These are phyloP conservation scores for Hypericum androsaemum DNA, from an alignment of 345 rosid genomes.

Conservation along the genomic window DNA sequence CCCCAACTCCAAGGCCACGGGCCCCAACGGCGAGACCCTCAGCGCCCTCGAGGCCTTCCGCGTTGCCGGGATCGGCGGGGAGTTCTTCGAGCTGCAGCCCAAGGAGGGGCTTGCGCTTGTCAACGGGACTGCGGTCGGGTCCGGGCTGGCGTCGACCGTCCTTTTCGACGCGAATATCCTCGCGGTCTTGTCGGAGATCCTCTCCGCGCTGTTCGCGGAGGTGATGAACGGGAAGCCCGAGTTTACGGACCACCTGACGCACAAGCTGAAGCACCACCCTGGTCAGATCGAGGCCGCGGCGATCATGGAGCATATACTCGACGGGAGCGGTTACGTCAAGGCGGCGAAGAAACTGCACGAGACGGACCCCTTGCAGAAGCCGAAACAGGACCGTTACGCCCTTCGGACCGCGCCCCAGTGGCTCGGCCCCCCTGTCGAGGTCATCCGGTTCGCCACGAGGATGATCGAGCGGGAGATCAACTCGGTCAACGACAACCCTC, in stretches of 20 bases:
- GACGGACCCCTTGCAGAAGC: slow-evolving; percentile 23
- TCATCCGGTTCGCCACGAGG: slow-evolving; percentile 20
- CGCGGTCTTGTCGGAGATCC: slow-evolving; percentile 18
- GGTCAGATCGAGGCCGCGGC: slow-evolving; percentile 31
- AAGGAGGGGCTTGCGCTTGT: slow-evolving; percentile 27
- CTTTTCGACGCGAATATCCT: slow-evolving; percentile 23
- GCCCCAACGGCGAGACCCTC: slow-evolving; percentile 7
- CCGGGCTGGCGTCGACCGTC: slow-evolving; percentile 19
- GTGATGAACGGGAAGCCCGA: slow-evolving; percentile 26
- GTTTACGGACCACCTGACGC: slow-evolving; percentile 25
- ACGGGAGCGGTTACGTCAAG: slow-evolving; percentile 22
- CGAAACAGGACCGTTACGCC: slow-evolving; percentile 25
- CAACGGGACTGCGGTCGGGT: slow-evolving; percentile 26
- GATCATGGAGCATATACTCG: slow-evolving; percentile 26
- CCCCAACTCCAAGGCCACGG: slow-evolving; percentile 5
- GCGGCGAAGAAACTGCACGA: slow-evolving; percentile 21
- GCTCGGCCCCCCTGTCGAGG: slow-evolving; percentile 27
- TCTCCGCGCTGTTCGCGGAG: slow-evolving; percentile 26
- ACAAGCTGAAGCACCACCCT: slow-evolving; percentile 27
- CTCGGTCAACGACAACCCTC: slow-evolving; percentile 28
- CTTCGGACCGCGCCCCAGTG: slow-evolving; percentile 26
- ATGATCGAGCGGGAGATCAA: slow-evolving; percentile 28
- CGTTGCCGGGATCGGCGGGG: slow-evolving; percentile 6
- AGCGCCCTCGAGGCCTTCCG: background rate
- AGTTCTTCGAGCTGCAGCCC: slow-evolving; percentile 21